Percentiles rank a stretch among this genome's conserved stretches.
Conservation (phyloP, 768 basidiomycete genomes). For the Imleria badia region DNA sequence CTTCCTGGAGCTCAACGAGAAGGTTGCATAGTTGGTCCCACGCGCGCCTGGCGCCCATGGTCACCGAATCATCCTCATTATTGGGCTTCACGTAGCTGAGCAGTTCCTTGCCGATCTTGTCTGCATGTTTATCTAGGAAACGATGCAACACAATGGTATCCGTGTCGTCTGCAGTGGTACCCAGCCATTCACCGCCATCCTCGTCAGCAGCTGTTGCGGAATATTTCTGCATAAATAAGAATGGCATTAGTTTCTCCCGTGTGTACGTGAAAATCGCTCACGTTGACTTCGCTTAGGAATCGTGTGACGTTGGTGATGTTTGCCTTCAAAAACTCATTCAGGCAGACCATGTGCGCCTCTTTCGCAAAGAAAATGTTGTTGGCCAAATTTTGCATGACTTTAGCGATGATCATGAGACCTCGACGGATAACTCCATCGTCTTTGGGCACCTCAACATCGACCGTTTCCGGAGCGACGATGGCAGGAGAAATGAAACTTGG, state of each 20-base stretch:
- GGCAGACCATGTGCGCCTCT: slow-evolving; percentile 78
- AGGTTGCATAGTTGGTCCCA: slow-evolving; percentile 82
- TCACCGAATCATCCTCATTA: slow-evolving; percentile 52
- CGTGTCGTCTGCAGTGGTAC: slow-evolving; percentile 79
- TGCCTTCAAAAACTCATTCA: slow-evolving; percentile 72
- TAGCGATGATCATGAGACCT: slow-evolving; percentile 84
- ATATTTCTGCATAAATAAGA: slow-evolving; percentile 39
- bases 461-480: slow-evolving; percentile 78
- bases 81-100: slow-evolving; percentile 67
- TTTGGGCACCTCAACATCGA: slow-evolving; percentile 78
- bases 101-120: slow-evolving; percentile 85
- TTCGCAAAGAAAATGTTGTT: slow-evolving; percentile 95
- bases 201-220: slow-evolving; percentile 49
- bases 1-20: slow-evolving; percentile 75
- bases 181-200: slow-evolving; percentile 67
- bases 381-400: slow-evolving; percentile 89
- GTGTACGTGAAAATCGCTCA: slow-evolving; percentile 30
- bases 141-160: slow-evolving; percentile 82
- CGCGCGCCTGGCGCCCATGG: slow-evolving; percentile 68
- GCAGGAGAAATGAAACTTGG: slow-evolving; percentile 87
- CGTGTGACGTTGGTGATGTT: slow-evolving; percentile 74
- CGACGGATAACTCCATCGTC: slow-evolving; percentile 63
- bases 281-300: slow-evolving; percentile 75
- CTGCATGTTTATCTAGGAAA: slow-evolving; percentile 81
- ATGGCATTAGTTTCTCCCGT: background rate